These are phyloP conservation scores for Macrolepiota dolichaula DNA, from an alignment of 768 basidiomycete genomes.

Conservation along the genomic window DNA sequence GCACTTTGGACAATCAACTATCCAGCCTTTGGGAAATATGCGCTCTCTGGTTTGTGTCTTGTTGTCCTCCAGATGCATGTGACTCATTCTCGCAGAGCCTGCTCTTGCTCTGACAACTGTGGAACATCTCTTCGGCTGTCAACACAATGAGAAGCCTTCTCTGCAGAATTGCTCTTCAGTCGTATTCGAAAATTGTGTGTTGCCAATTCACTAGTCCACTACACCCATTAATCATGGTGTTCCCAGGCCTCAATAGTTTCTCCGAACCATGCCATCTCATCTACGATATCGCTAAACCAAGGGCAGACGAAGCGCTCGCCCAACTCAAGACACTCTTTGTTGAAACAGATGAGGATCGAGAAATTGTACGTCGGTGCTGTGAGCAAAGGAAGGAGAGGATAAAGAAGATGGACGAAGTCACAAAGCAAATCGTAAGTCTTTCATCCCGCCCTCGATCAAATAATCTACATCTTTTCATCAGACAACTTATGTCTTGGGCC, in stretches of 20 bases:
- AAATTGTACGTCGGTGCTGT: slow-evolving; percentile 36
- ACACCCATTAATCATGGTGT: background rate
- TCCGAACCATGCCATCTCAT: slow-evolving; percentile 58
- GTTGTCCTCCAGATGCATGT: background rate
- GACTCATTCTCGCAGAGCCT: slow-evolving; percentile 48
- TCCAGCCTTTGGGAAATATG: slow-evolving; percentile 59
- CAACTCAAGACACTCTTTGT: slow-evolving; percentile 35
- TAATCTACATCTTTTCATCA: slow-evolving; percentile 5
- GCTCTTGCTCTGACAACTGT: slow-evolving; percentile 57
- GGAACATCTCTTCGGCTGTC: slow-evolving; percentile 62
- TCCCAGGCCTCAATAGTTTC: slow-evolving; percentile 54
- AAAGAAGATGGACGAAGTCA: slow-evolving; percentile 35
- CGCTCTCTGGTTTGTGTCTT: slow-evolving; percentile 36
- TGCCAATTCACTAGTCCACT: background rate
- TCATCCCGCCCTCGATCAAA: background rate
- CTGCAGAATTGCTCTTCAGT: slow-evolving; percentile 69
- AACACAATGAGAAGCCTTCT: slow-evolving; percentile 86
- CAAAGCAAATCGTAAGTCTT: slow-evolving; percentile 40
- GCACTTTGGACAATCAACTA: slow-evolving; percentile 76
- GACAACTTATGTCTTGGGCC: slow-evolving; percentile 39
- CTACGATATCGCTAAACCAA: slow-evolving; percentile 46
- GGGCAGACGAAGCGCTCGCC: slow-evolving; percentile 33
- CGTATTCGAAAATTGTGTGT: slow-evolving; percentile 60
- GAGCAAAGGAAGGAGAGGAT: slow-evolving; percentile 45
- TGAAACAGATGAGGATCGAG: slow-evolving; percentile 28